Conservation (phyloP, 805 yeast genomes). For the Zygosaccharomyces siamensis region DNA sequence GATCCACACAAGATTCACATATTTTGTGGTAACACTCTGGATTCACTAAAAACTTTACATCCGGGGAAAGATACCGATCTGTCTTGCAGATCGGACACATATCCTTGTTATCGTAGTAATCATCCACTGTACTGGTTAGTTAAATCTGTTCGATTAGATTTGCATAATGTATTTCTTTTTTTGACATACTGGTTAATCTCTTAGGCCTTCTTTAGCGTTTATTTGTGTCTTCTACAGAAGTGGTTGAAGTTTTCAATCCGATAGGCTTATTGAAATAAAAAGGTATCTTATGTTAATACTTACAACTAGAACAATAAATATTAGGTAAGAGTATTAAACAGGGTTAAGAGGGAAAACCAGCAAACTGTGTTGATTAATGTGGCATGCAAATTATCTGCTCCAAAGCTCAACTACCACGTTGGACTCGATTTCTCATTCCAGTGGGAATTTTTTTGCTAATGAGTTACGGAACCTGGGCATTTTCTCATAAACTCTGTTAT, state of each 20-base stretch:
- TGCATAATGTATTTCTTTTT: background rate
- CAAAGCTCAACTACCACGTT: conserved; percentile 3
- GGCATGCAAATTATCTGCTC: conserved; percentile 6
- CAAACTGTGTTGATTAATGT: background rate
- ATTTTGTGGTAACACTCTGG: conserved; percentile 98
- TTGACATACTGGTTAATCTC: conserved; percentile 1
- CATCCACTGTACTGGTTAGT: conserved; percentile 30
- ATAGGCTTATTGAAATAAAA: background rate
- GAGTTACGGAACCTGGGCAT: conserved; percentile 43
- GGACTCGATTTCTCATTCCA: conserved; percentile 26
- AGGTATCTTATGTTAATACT: background rate
- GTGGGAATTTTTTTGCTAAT: conserved; percentile 27
- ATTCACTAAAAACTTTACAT: conserved; percentile 84
- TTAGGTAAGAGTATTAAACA: background rate
- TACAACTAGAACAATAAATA: background rate
- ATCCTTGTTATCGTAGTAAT: conserved; percentile 53
- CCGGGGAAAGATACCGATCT: conserved; percentile 88
- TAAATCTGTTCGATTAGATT: background rate
- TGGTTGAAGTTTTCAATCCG: background rate
- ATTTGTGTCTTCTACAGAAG: background rate
- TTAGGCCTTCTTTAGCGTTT: background rate
- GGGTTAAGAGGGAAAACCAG: background rate
- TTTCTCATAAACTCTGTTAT: conserved; percentile 44
- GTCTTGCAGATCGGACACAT: conserved; percentile 98
- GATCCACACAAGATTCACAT: conserved; percentile 94